A percentile compares a stretch with the other conserved stretches of the same genome.
Conservation (phyloP, 441 rosid genomes). For the Pelargonium myrrhifolium region DNA sequence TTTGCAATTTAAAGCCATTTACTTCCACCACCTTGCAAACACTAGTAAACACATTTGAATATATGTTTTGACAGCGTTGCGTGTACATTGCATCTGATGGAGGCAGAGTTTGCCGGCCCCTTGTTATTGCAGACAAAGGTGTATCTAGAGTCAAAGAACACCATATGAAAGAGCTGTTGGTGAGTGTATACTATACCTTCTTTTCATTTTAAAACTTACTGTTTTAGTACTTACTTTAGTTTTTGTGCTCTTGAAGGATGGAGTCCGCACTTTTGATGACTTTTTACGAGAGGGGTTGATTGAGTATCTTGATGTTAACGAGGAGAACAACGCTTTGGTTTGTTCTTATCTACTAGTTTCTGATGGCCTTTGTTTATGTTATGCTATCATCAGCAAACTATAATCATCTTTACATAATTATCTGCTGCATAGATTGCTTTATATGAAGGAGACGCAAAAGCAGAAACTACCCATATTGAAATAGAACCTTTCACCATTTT, state of each 20-base stretch:
- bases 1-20: no score
- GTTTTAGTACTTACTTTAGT: constrained; percentile 20
- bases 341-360: constrained; percentile 24
- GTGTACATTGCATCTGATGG: constrained; percentile 98
- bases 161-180: constrained; percentile 90
- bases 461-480: constrained; percentile 86
- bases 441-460: constrained; percentile 69
- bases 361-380: constrained; percentile 8
- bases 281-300: constrained; percentile 82
- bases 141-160: constrained; percentile 78
- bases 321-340: constrained; percentile 96
- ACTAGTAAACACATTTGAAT: background rate
- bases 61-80: constrained; percentile 49
- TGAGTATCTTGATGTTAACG: constrained; percentile 96
- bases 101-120: constrained; percentile 99
- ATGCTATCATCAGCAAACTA: constrained; percentile 9
- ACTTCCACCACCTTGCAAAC: background rate
- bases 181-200: constrained; percentile 31
- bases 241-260: constrained; percentile 49
- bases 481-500: constrained; percentile 95
- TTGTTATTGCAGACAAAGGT: constrained; percentile 94
- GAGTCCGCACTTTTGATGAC: constrained; percentile 81
- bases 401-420: constrained; percentile 17
- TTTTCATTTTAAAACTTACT: constrained; percentile 13
- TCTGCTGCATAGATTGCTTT: constrained; percentile 66